Evolutionary conservation across 768 basidiomycete species (phyloP).

Genomic region (Panaeolus papilionaceus): DNA sequence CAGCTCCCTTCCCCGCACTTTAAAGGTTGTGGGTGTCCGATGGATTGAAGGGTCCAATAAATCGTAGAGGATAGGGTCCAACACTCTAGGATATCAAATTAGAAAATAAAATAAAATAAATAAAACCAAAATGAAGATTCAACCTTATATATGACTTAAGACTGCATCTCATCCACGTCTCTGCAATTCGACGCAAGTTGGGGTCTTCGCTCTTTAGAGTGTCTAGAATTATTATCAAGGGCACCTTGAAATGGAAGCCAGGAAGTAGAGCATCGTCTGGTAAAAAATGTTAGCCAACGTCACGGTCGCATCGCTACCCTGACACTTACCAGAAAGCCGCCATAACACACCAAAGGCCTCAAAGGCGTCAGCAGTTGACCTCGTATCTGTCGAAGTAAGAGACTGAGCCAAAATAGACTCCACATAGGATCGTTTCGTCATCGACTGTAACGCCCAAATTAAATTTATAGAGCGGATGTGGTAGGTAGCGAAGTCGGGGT

Average conservation of each 20-base stretch:
- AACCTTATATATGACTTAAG: constrained; percentile 91
- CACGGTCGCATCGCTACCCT: not conserved
- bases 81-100: constrained; percentile 56
- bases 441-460: constrained; percentile 79
- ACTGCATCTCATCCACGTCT: constrained; percentile 97
- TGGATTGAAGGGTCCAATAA: constrained; percentile 74
- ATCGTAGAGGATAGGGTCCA: constrained; percentile 87
- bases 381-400: constrained; percentile 61
- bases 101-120: too few species aligned
- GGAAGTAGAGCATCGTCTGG: constrained; percentile 84
- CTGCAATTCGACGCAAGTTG: constrained; percentile 75
- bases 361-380: constrained; percentile 61
- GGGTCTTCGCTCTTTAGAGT: constrained; percentile 81
- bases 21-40: constrained; percentile 52
- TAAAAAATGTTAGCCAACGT: constrained; percentile 16
- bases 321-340: constrained; percentile 77
- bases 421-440: constrained; percentile 63
- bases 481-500: constrained; percentile 67
- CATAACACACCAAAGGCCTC: constrained; percentile 94
- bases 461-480: constrained; percentile 84
- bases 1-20: constrained; percentile 70
- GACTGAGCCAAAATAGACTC: constrained; percentile 81
- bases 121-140: not conserved
- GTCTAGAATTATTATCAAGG: constrained; percentile 89
- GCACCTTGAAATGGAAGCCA: constrained; percentile 82